Conservation (phyloP, 1,139 yeast species). For the Sugiyamaella sp. region DNA sequence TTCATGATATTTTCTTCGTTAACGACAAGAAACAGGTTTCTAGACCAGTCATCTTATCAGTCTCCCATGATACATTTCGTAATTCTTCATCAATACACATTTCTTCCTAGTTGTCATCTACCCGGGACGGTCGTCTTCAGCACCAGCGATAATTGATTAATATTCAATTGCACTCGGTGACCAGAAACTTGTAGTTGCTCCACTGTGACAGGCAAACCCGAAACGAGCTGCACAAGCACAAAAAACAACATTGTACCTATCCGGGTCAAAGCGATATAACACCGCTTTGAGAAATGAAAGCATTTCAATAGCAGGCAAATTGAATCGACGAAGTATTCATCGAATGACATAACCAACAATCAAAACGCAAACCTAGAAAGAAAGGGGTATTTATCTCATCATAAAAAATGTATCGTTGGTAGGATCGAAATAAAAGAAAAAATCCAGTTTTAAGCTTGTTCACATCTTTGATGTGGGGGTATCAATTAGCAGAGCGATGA, state of each 20-base stretch:
- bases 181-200: neutral
- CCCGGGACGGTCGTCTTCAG: neutral
- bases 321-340: neutral
- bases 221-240: neutral
- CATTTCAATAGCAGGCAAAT: neutral
- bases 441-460: slow-evolving; percentile 11
- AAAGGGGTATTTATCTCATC: slow-evolving; percentile 8
- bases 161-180: too few relatives aligned
- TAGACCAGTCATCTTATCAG: neutral
- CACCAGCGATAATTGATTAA: too few relatives aligned
- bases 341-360: neutral
- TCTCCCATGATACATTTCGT: slow-evolving; percentile 16
- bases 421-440: slow-evolving; percentile 7
- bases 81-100: slow-evolving; percentile 9
- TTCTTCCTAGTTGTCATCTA: slow-evolving; percentile 9
- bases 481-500: neutral
- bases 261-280: neutral
- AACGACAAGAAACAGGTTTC: neutral
- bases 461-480: neutral
- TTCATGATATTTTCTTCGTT: slow-evolving; percentile 3
- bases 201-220: neutral
- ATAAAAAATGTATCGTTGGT: slow-evolving; percentile 11
- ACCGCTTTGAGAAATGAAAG: neutral
- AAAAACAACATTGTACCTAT: slow-evolving; percentile 5
- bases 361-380: neutral